A percentile compares a stretch with the other conserved stretches of the same genome.
phyloP scores from a whole-genome alignment of 1,284 basidiomycete genomes.

The Veloboletus limbatus region DNA sequence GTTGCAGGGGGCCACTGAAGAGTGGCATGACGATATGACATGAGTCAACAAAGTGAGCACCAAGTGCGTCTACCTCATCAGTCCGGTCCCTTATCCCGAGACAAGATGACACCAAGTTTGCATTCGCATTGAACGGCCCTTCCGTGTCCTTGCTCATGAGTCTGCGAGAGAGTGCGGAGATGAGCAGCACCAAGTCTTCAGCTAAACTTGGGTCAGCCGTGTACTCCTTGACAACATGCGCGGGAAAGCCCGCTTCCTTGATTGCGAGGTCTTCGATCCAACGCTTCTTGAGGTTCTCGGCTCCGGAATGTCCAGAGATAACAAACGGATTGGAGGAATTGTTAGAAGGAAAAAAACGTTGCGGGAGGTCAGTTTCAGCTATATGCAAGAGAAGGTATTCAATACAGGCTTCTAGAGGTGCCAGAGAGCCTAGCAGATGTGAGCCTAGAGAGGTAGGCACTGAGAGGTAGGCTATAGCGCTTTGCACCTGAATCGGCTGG shows the following conservation, averaged over 20 bases:
- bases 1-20: slow-evolving; percentile 58
- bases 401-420: slow-evolving; percentile 64
- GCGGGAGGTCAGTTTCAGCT: slow-evolving; percentile 77
- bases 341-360: slow-evolving; percentile 55
- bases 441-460: slow-evolving; percentile 50
- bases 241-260: slow-evolving; percentile 84
- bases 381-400: slow-evolving; percentile 74
- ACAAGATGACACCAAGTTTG: slow-evolving; percentile 12
- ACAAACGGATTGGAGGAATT: slow-evolving; percentile 72
- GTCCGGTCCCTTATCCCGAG: slow-evolving; percentile 34
- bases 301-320: slow-evolving; percentile 57
- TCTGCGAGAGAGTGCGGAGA: slow-evolving; percentile 48
- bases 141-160: slow-evolving; percentile 44
- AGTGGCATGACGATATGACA: slow-evolving; percentile 57
- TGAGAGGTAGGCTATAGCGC: slow-evolving; percentile 51
- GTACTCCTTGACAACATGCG: slow-evolving; percentile 62
- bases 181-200: slow-evolving; percentile 50
- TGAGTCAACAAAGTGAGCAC: slow-evolving; percentile 46
- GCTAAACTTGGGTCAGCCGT: slow-evolving; percentile 39
- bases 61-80: slow-evolving; percentile 71
- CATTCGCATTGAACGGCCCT: slow-evolving; percentile 16
- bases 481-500: slow-evolving; percentile 46
- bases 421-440: slow-evolving; percentile 47
- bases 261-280: slow-evolving; percentile 85
- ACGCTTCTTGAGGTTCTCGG: slow-evolving; percentile 63